These are phyloP conservation scores for Meyerozyma guilliermondii DNA, from an alignment of 1,139 yeast species.

Conservation along the genomic window DNA sequence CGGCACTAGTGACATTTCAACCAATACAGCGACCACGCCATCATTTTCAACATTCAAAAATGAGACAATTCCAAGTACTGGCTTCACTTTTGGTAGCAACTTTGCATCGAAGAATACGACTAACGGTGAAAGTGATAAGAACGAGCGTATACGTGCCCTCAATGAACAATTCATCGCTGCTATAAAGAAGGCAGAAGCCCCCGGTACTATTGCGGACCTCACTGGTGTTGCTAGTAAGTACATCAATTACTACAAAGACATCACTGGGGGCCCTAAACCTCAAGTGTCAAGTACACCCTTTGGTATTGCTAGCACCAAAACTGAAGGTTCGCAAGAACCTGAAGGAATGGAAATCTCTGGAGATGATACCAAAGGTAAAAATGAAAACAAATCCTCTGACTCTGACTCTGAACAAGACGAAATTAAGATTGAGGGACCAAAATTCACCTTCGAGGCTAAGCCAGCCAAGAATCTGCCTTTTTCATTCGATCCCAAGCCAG, in stretches of 20 bases:
- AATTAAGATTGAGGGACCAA: conserved; percentile 60
- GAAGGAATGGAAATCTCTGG: too few species aligned
- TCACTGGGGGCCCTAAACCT: conserved; percentile 6
- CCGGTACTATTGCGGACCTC: conserved; percentile 55
- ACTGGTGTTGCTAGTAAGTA: conserved; percentile 56
- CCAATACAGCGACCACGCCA: not conserved
- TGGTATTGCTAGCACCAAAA: conserved; percentile 3
- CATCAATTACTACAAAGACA: conserved; percentile 43
- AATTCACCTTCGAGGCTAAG: conserved; percentile 45
- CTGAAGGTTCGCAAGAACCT: conserved; percentile 3
- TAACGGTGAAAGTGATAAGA: conserved; percentile 12
- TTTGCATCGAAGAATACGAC: conserved; percentile 4
- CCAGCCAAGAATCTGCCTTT: conserved; percentile 61
- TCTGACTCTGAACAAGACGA: conserved; percentile 36
- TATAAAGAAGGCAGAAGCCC: conserved; percentile 36
- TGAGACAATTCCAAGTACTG: not conserved
- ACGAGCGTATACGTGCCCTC: conserved; percentile 56
- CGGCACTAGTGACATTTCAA: not conserved
- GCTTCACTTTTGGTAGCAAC: conserved; percentile 1
- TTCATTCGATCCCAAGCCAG: conserved; percentile 44
- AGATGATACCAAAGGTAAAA: too few species aligned
- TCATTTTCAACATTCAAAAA: not conserved
- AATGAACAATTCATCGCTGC: conserved; percentile 58
- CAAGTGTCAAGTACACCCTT: conserved; percentile 4
- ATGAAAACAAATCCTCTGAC: conserved; percentile 16